Evolutionary conservation across 768 basidiomycete genomes (phyloP).

Genomic region (Mycena indigotica): DNA sequence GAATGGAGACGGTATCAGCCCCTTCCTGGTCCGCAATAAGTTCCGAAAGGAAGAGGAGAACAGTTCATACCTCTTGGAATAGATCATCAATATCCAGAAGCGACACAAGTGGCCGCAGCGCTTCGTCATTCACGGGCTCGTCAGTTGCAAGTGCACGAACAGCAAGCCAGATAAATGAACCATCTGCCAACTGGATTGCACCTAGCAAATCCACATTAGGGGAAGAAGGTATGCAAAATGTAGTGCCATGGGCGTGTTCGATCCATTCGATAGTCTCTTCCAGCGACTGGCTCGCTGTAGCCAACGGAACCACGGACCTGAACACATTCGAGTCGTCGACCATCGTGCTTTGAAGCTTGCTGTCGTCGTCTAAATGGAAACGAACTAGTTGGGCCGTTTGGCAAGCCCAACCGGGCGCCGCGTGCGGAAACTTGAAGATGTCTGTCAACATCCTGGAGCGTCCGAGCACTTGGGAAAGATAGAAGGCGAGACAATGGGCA

Average conservation of each 20-base stretch:
- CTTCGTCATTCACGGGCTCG: not conserved
- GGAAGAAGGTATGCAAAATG: conserved; percentile 4
- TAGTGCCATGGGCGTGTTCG: not conserved
- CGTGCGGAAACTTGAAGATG: no score
- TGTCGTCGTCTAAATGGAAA: no score
- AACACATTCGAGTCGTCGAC: not conserved
- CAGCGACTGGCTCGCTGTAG: not conserved
- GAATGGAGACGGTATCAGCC: not conserved
- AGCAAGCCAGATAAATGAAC: conserved; percentile 6
- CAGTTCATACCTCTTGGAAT: not conserved
- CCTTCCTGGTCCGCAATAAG: not conserved
- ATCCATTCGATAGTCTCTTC: conserved; percentile 8
- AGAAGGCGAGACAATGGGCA: no score
- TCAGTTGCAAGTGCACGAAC: not conserved
- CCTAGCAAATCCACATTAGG: conserved; percentile 3
- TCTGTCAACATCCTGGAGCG: no score
- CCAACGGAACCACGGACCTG: not conserved
- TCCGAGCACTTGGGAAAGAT: no score
- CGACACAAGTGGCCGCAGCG: not conserved
- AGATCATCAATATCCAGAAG: not conserved
- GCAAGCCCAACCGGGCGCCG: no score
- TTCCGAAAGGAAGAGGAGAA: no score
- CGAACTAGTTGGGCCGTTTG: no score
- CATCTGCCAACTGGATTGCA: conserved; percentile 1
- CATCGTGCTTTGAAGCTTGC: not conserved